These are phyloP conservation scores for Acacia melanoxylon DNA, from an alignment of 306 rosid species.

Conservation along the genomic window DNA sequence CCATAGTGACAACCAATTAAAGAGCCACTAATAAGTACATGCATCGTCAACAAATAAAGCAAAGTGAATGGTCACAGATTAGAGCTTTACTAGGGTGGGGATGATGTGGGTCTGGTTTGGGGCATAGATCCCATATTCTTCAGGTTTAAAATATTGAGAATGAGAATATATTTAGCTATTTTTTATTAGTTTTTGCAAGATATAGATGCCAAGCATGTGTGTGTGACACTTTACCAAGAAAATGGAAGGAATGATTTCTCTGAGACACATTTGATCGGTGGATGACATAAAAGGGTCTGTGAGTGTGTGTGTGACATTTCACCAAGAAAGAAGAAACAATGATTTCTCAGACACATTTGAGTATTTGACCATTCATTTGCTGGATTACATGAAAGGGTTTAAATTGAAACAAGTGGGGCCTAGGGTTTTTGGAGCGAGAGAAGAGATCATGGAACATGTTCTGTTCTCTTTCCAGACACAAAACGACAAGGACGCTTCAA, in stretches of 20 bases:
- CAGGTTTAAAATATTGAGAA: not conserved
- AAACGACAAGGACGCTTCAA: conserved; percentile 30
- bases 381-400: conserved; percentile 43
- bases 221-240: no score
- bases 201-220: no score
- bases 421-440: not conserved
- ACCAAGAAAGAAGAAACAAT: conserved; percentile 15
- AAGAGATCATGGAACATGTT: conserved; percentile 40
- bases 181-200: no score
- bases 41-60: not conserved
- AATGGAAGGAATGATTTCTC: not conserved
- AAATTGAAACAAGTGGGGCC: conserved; percentile 40
- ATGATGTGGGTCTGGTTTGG: conserved; percentile 18
- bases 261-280: not conserved
- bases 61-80: not conserved
- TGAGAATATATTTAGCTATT: not conserved
- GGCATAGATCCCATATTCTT: not conserved
- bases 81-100: not conserved
- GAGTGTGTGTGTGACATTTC: conserved; percentile 15
- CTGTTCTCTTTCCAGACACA: conserved; percentile 36
- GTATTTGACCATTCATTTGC: conserved; percentile 50
- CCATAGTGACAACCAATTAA: not conserved
- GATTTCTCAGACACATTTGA: conserved; percentile 37
- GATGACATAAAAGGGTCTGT: not conserved
- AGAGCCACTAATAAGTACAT: not conserved